phyloP scores from a whole-genome alignment of 352 stramenopile species.

The Phytophthora brassicae region DNA sequence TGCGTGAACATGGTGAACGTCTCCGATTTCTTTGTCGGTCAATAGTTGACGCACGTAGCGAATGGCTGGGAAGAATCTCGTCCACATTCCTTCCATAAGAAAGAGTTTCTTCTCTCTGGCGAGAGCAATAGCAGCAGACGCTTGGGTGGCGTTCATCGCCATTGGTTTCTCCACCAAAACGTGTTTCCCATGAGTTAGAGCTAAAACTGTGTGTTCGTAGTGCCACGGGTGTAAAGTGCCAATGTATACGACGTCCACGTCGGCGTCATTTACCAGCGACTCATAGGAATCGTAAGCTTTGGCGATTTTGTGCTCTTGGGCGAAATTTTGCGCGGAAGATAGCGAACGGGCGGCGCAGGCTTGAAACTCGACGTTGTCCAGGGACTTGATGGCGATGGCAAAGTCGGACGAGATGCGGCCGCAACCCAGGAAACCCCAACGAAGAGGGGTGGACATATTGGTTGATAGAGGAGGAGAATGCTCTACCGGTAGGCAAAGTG shows the following conservation, averaged over 20 bases:
- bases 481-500: no score
- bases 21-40: constrained; percentile 51
- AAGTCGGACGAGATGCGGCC: constrained; percentile 59
- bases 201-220: constrained; percentile 71
- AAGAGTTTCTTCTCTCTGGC: constrained; percentile 74
- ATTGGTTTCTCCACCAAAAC: constrained; percentile 94
- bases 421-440: constrained; percentile 56
- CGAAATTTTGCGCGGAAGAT: constrained; percentile 38
- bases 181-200: constrained; percentile 87
- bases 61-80: constrained; percentile 80
- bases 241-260: constrained; percentile 93
- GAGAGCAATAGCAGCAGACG: constrained; percentile 58
- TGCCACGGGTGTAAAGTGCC: constrained; percentile 90
- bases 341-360: constrained; percentile 52
- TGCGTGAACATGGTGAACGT: constrained; percentile 67
- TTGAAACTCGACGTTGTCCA: constrained; percentile 30
- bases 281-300: constrained; percentile 86
- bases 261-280: constrained; percentile 67
- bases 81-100: constrained; percentile 88
- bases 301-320: constrained; percentile 39
- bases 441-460: constrained; percentile 31
- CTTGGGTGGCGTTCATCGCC: constrained; percentile 83
- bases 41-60: constrained; percentile 66
- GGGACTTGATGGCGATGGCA: constrained; percentile 37
- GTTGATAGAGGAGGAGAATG: no score